Percentiles rank a stretch among this genome's conserved stretches.
Evolutionary conservation across 225 moss, liverwort and hornwort genomes (phyloP).

Genomic region (Sphagnum contortum): DNA sequence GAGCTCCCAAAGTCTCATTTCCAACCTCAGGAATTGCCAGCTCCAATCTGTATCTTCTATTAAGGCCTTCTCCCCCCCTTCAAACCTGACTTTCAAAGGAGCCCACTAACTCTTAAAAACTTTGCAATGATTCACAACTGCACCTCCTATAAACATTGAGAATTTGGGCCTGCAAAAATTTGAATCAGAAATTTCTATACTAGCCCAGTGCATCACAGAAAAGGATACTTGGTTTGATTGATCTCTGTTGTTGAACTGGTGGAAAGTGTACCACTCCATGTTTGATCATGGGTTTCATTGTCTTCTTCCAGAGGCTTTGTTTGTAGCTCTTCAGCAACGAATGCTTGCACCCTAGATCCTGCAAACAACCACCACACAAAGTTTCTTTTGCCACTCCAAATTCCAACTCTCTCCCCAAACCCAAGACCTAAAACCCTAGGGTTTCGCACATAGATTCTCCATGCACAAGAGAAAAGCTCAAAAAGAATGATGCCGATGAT

Average conservation of each 20-base stretch:
- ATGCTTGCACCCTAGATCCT: slow-evolving; percentile 15
- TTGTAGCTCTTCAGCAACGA: background rate
- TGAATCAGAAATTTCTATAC: background rate
- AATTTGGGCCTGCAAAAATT: too few relatives aligned
- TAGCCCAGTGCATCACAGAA: background rate
- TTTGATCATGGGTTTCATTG: too few relatives aligned
- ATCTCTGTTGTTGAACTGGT: background rate
- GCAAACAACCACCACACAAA: slow-evolving; percentile 1
- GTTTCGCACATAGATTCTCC: too few relatives aligned
- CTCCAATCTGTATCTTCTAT: slow-evolving; percentile 1
- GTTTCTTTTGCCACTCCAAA: too few relatives aligned
- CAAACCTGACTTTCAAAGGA: background rate
- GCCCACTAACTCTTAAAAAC: background rate
- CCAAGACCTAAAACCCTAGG: too few relatives aligned
- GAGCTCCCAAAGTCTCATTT: slow-evolving; percentile 5
- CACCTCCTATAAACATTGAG: background rate
- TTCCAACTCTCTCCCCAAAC: too few relatives aligned
- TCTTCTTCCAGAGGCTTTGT: background rate
- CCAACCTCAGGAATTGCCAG: background rate
- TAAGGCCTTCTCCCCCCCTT: background rate
- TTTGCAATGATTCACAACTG: background rate
- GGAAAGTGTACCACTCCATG: background rate
- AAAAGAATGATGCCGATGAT: too few relatives aligned
- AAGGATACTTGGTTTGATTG: slow-evolving; percentile 6
- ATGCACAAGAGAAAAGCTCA: too few relatives aligned